Conservation (phyloP, 2,329 filamentous ascomycete species). For the Paracoccidioides lutzii region DNA sequence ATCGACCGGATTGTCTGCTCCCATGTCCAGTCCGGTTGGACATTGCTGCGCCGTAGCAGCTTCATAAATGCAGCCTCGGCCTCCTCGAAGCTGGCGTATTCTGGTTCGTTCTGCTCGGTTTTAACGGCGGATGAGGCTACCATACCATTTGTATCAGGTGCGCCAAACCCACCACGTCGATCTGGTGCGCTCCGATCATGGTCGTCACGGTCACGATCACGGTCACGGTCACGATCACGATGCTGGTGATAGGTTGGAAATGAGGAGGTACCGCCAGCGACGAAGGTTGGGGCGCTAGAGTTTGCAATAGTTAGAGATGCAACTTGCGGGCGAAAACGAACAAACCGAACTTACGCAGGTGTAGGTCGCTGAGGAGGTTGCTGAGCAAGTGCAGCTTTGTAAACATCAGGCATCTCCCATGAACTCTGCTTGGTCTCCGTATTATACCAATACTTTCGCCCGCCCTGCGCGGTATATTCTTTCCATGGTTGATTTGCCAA, state of each 20-base stretch:
- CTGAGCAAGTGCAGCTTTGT: conserved; percentile 60
- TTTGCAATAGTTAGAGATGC: conserved; percentile 12
- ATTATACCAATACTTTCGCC: conserved; percentile 92
- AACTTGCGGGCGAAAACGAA: conserved; percentile 3
- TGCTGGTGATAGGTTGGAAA: conserved; percentile 27
- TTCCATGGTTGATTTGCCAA: conserved; percentile 80
- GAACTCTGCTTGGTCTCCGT: conserved; percentile 81
- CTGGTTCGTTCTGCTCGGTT: conserved; percentile 49
- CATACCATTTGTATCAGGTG: conserved; percentile 30
- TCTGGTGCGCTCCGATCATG: conserved; percentile 35
- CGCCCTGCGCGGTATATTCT: conserved; percentile 75
- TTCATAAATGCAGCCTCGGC: conserved; percentile 90
- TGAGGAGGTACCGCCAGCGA: conserved; percentile 43
- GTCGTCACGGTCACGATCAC: conserved; percentile 39
- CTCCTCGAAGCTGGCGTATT: conserved; percentile 69
- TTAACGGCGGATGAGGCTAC: conserved; percentile 24
- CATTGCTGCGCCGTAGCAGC: conserved; percentile 68
- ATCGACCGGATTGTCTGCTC: conserved; percentile 74
- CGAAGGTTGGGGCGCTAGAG: conserved; percentile 41
- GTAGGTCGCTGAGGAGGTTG: conserved; percentile 31
- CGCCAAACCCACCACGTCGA: conserved; percentile 35
- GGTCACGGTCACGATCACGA: conserved; percentile 40
- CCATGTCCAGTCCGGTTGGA: conserved; percentile 88
- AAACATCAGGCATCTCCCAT: conserved; percentile 83
- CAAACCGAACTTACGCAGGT: conserved; percentile 31